Base-by-base conservation (phyloP, 2,329 filamentous ascomycete genomes). In the Diaporthe ampelina region DNA sequence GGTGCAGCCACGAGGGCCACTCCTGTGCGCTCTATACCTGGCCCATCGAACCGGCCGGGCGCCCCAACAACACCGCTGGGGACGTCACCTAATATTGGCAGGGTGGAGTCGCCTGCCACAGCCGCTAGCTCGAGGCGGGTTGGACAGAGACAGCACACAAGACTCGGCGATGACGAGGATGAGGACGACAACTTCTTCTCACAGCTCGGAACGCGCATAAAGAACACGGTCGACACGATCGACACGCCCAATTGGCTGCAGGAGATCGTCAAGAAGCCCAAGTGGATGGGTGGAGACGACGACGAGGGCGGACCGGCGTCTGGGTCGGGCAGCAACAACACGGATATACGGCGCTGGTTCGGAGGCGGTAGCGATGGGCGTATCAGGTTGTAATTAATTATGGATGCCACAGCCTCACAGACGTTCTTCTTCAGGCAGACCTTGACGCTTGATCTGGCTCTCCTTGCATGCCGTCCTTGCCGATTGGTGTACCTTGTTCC, bases 221-320 rank as follows among this genome's bases (percentile, higher is more conserved):
- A 92, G 83, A 99, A 99, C 80, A 98, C 97, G 0, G 91, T 98
- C 70, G 96, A 98, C 76, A 93, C 91, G 0, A 89, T 95, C 2
- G 93, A 95, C 70, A 89, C 92, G 40, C 96, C 97, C 0, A 92
- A 92, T 77, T 98, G 95, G 95, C 86, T 98, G 76, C 89, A 91
- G 78, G 93, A 94, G 35, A 86, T 94, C 37, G 89, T 72, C 26
- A 94, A 92, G 82, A 91, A 92, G 80, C 95, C 94, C 7, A 93
- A 91, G 79, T 97, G 95, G 95, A 94, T 97, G 91, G 90, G 91
- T 24, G 90, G 89, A 32, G 88, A 90, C 70, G 88, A 88, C 15
- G 85, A 84, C 21, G 82, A 78, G 21, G 79, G 80, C 7, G 79
- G 79, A 74, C 24, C 77, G 79, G 29, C 71, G 8, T 52, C 75